These are phyloP conservation scores for Saccharomyces hybrid DNA, from an alignment of 1,139 yeast species.

Conservation along the genomic window DNA sequence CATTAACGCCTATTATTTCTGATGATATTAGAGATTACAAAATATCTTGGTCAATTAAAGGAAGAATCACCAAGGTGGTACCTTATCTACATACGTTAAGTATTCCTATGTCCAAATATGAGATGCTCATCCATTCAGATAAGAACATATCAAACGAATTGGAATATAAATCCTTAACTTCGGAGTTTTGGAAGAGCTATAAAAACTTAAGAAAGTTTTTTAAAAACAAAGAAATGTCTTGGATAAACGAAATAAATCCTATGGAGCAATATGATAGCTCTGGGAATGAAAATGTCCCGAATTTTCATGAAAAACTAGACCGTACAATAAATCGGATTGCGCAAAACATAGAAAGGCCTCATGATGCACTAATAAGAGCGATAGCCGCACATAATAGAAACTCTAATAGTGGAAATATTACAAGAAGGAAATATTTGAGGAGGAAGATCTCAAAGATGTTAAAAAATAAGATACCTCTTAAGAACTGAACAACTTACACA, in stretches of 20 bases:
- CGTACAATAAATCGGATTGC: constrained; percentile 5
- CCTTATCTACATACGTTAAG: constrained; percentile 53
- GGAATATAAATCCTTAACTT: background rate
- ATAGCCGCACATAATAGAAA: background rate
- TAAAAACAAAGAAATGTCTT: background rate
- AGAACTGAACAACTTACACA: background rate
- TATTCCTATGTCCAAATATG: constrained; percentile 4
- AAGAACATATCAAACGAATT: background rate
- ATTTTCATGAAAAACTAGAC: background rate
- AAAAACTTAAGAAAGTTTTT: background rate
- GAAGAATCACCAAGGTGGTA: constrained; percentile 37
- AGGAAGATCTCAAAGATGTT: background rate
- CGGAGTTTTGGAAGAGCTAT: background rate
- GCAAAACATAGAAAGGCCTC: constrained; percentile 1
- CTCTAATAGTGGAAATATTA: background rate
- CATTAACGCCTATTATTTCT: constrained; percentile 53
- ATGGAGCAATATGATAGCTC: constrained; percentile 1
- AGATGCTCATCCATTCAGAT: background rate
- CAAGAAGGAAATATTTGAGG: background rate
- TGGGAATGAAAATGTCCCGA: background rate
- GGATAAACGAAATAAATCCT: background rate
- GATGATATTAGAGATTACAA: constrained; percentile 43
- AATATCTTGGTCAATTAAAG: constrained; percentile 1
- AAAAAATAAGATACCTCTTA: background rate
- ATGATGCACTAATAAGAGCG: background rate